Evolutionary conservation across 352 stramenopile genomes (phyloP), one percentile per base, ranked within the genome.

Genomic region (Globisporangium iwayamae): DNA sequence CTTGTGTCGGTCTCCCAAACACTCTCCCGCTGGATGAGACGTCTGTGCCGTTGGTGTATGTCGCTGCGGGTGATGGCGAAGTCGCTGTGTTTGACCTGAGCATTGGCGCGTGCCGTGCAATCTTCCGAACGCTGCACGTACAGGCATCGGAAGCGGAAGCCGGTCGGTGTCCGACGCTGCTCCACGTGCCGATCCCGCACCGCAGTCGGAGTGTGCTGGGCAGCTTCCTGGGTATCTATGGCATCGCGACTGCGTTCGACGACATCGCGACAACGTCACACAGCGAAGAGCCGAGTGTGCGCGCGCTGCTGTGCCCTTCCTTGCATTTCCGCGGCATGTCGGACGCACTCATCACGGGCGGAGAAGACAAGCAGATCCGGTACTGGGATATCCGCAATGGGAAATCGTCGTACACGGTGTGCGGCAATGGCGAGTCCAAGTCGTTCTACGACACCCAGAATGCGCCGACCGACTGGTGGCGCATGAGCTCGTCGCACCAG

Each of bases 371-470:
- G 30, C 83, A 96, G 71, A 97, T 99, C 66, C 85, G 96, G 30
- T 99, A 98, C 77, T 99, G 97, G 97, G 94, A 99, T 73, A 97
- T 99, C 61, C 88, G 81, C 38, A 92, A 93, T 25, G 84, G 94
- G 28, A 96, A 95, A 43, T 89, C 96, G 67, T 98, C 93, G 63
- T 98, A 96, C 75, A 97, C 90, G 18, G 79, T 98, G 14, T 97
- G 81, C 48, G 95, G 96, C 28, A 87, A 96, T 52, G 77, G 78
- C 41, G 85, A 92, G 52, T 78, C 85, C 61, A 93, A 90, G 66
- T 90, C 85, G 7, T 94, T 94, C 46, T 96, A 95, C 72, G 86
- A 94, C 65, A 94, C 89, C 68, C 85, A 94, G 59, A 72, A 65
- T 1, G 83, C 87, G 2, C 83, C 82, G 0, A 79, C 66, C 18